Conservation (phyloP, 257 asterid genomes). For the Handroanthus guayacan region DNA sequence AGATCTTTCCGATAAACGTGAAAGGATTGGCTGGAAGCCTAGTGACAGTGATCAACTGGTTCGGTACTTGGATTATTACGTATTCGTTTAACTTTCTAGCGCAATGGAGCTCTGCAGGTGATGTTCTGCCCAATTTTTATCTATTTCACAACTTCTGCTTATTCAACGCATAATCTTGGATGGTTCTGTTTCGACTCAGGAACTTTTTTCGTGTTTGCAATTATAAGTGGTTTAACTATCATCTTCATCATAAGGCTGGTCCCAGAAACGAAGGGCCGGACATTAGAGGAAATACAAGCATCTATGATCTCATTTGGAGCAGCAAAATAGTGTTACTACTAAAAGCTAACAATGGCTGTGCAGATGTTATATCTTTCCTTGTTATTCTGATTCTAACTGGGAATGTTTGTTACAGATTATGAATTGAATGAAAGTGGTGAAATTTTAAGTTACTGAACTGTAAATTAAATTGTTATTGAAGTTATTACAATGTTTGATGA, state of each 20-base stretch:
- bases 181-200: constrained; percentile 49
- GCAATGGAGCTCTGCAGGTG: constrained; percentile 86
- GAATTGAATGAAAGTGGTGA: too few species aligned
- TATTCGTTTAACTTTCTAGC: constrained; percentile 74
- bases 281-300: constrained; percentile 81
- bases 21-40: constrained; percentile 88
- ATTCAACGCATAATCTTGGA: not conserved
- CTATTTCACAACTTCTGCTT: not conserved
- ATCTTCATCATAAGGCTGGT: constrained; percentile 67
- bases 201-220: constrained; percentile 72
- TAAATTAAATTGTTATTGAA: too few species aligned
- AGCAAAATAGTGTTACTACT: constrained; percentile 20
- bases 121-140: not conserved
- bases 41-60: constrained; percentile 86
- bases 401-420: too few species aligned
- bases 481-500: too few species aligned
- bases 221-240: constrained; percentile 61
- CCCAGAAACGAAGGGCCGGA: constrained; percentile 87
- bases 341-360: too few species aligned
- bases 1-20: constrained; percentile 91
- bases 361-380: too few species aligned
- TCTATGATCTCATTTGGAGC: constrained; percentile 56
- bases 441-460: too few species aligned
- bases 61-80: constrained; percentile 85
- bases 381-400: too few species aligned